Percentiles rank a stretch among this genome's conserved stretches.
Evolutionary conservation across 257 asterid species (phyloP).

Genomic region (Solanum chilense): DNA sequence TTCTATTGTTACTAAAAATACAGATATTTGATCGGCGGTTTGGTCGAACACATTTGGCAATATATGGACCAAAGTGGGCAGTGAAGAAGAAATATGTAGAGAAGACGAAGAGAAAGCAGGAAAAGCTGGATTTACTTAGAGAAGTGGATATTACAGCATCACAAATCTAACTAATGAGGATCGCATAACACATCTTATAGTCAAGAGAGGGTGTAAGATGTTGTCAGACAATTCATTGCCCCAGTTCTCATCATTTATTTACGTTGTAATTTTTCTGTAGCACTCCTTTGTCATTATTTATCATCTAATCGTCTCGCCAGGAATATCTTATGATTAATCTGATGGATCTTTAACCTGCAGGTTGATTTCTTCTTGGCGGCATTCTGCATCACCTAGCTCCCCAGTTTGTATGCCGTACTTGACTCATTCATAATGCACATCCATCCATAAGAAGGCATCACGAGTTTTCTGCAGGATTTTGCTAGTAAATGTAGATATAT

Average conservation of each 20-base stretch:
- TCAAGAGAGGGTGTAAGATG: background rate
- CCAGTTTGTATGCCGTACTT: background rate
- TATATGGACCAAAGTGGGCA: too few relatives aligned
- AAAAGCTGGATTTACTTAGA: background rate
- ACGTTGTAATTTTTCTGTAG: background rate
- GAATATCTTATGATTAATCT: background rate
- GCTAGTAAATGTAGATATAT: background rate
- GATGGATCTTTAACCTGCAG: background rate
- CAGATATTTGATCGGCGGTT: too few relatives aligned
- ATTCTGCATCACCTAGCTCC: background rate
- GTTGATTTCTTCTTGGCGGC: background rate
- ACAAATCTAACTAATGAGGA: background rate
- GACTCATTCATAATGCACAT: background rate
- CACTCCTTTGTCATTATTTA: background rate
- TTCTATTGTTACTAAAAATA: too few relatives aligned
- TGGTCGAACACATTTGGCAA: too few relatives aligned
- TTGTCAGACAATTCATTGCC: background rate
- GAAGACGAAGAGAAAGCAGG: too few relatives aligned
- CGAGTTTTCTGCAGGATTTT: background rate
- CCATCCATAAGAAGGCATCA: background rate
- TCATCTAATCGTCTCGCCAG: background rate
- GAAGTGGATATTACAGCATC: background rate
- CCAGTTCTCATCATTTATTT: background rate
- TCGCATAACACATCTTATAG: background rate
- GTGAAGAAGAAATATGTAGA: too few relatives aligned